Conservation (phyloP, 108 stramenopile species). For the Thalassiosira profunda region DNA sequence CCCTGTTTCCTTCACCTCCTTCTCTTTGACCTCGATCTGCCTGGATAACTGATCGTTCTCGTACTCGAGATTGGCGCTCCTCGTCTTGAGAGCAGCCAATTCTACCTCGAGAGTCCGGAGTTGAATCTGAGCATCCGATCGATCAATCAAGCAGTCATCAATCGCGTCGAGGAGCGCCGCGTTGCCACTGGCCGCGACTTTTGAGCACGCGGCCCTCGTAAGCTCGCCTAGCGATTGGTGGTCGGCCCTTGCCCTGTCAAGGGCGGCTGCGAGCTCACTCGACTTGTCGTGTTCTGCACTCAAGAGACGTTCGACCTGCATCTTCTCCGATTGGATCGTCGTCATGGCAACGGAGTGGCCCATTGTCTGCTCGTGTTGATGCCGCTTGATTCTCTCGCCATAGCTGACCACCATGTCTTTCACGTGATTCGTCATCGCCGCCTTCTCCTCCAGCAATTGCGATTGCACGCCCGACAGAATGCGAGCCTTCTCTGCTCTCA, state of each 20-base stretch:
- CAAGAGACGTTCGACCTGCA: conserved; percentile 19
- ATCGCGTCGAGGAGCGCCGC: conserved; percentile 23
- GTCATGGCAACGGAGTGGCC: conserved; percentile 27
- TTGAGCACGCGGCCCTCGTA: conserved; percentile 15
- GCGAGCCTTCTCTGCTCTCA: conserved; percentile 22
- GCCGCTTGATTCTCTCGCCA: conserved; percentile 18
- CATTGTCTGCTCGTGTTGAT: conserved; percentile 28
- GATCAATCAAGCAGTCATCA: conserved; percentile 25
- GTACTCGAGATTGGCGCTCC: conserved; percentile 8
- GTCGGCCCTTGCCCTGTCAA: conserved; percentile 1
- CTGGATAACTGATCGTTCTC: conserved; percentile 13
- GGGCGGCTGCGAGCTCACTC: conserved; percentile 9
- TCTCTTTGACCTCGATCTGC: conserved; percentile 5
- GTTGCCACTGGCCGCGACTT: conserved; percentile 19
- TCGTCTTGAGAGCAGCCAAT: conserved; percentile 10
- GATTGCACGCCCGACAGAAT: conserved; percentile 24
- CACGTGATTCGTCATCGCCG: conserved; percentile 10
- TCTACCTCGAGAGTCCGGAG: conserved; percentile 23
- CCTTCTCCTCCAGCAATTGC: conserved; percentile 15
- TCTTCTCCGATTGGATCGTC: conserved; percentile 1
- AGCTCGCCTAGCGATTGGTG: background rate
- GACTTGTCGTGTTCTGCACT: conserved; percentile 15
- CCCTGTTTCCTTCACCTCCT: background rate
- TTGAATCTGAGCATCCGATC: conserved; percentile 14
- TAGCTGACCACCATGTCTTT: conserved; percentile 7